Evolutionary conservation across 116 monocot genomes (phyloP), one percentile per base, ranked within the genome.

Genomic region (Thalassia testudinum): DNA sequence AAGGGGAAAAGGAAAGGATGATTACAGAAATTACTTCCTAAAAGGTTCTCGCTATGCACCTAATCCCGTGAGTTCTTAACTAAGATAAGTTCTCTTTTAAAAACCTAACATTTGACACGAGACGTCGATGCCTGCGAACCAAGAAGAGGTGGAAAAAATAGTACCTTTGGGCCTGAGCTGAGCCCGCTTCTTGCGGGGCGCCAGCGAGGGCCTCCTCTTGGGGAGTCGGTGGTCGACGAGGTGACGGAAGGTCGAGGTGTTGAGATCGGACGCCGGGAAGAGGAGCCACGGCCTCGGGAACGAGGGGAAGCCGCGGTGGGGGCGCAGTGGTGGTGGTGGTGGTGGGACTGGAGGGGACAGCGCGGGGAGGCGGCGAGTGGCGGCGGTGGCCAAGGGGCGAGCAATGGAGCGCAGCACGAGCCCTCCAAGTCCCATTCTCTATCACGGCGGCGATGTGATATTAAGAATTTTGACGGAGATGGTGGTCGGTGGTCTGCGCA

Each of bases 131-230:
- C 20, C 47, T 19, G 6, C 20, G n/a, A n/a, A n/a, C n/a, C n/a
- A n/a, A n/a, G n/a, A n/a, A n/a, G n/a, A n/a, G n/a, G 22, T 21
- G 21, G 21, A 47, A 17, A 23, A 17, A 42, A 38, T 15, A 12
- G 57, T 20, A 88, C 95, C 93, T 72, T 66, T 68, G 37, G 84
- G 93, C 56, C 48, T 74, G 53, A 85, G 78, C 66, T 71, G 76
- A 8, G 88, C 81, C 52, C 93, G 70, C 47, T 95, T 87, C 73
- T 70, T 70, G 5, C 78, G 75, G 52, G 78, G 57, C 65, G 62
- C 71, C 42, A 53, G 23, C 18, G 81, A 75, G 12, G 93, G 93
- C 60, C 88, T 62, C 53, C 87, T 50, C 70, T 95, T 84, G 16
- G 88, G 84, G 26, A 59, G 78, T 25, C 83, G 70, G 29, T 67